Conservation (phyloP, 495 filamentous ascomycete genomes). For the Penicillium coffeae region DNA sequence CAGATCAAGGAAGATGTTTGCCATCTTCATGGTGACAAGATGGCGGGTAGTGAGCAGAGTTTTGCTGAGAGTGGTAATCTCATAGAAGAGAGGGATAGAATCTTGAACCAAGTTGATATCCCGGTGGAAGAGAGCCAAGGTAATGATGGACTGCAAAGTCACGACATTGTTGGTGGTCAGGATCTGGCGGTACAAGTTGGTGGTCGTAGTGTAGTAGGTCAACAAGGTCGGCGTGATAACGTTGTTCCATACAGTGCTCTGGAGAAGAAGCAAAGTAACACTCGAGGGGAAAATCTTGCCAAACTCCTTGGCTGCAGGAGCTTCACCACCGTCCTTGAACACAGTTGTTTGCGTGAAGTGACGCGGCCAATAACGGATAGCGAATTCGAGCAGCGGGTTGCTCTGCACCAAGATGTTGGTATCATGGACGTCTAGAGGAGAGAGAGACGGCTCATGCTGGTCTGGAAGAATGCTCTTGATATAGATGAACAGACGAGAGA, state of each 20-base stretch:
- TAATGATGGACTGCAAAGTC: slow-evolving; percentile 27
- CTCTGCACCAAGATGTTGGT: slow-evolving; percentile 16
- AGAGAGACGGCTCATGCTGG: slow-evolving; percentile 27
- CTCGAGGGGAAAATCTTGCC: slow-evolving; percentile 25
- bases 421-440: slow-evolving; percentile 20
- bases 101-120: slow-evolving; percentile 13
- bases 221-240: slow-evolving; percentile 25
- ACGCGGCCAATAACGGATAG: slow-evolving; percentile 35
- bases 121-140: slow-evolving; percentile 20
- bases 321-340: slow-evolving; percentile 25
- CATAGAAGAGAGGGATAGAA: slow-evolving; percentile 16
- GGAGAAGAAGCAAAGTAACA: slow-evolving; percentile 22
- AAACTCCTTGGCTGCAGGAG: slow-evolving; percentile 25
- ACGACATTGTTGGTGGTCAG: slow-evolving; percentile 20
- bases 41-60: slow-evolving; percentile 24
- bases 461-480: slow-evolving; percentile 24
- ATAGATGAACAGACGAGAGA: slow-evolving; percentile 29
- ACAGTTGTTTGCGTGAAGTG: slow-evolving; percentile 24
- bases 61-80: slow-evolving; percentile 25
- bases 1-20: slow-evolving; percentile 27
- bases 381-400: slow-evolving; percentile 33
- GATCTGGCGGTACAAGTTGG: slow-evolving; percentile 23
- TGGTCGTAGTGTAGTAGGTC: slow-evolving; percentile 23
- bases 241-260: slow-evolving; percentile 30
- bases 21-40: slow-evolving; percentile 31